phyloP scores from a whole-genome alignment of 2,329 filamentous ascomycete genomes.

The Thelonectria olida region DNA sequence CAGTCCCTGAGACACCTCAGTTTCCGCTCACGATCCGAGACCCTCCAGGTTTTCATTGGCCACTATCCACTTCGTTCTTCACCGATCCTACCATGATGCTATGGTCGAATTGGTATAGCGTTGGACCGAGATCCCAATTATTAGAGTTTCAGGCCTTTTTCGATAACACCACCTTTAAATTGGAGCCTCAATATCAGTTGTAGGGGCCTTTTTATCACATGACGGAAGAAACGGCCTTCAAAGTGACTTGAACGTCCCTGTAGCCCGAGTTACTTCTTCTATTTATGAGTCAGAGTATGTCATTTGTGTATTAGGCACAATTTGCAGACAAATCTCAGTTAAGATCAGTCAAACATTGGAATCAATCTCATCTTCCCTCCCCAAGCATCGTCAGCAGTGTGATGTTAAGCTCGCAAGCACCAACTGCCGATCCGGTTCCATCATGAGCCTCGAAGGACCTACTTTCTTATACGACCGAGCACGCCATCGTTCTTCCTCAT shows the following conservation, averaged over 20 bases:
- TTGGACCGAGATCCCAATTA: not conserved
- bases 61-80: not conserved
- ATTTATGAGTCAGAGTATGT: too few relatives aligned
- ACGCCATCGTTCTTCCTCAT: not conserved
- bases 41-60: not conserved
- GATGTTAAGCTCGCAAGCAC: not conserved
- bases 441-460: not conserved
- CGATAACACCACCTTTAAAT: not conserved
- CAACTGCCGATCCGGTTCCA: not conserved
- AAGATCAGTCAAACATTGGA: too few relatives aligned
- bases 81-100: not conserved
- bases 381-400: too few relatives aligned
- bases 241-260: too few relatives aligned
- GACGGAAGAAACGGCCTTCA: too few relatives aligned
- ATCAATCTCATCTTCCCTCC: too few relatives aligned
- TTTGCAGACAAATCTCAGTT: too few relatives aligned
- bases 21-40: not conserved
- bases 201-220: not conserved
- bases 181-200: not conserved
- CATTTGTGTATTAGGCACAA: too few relatives aligned
- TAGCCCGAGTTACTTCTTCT: too few relatives aligned
- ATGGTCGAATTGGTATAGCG: not conserved
- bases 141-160: not conserved
- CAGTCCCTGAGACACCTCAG: slow-evolving; percentile 23
- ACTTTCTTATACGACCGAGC: not conserved